Conservation (phyloP, 1,284 basidiomycete species). For the Tilletiopsis washingtonensis region DNA sequence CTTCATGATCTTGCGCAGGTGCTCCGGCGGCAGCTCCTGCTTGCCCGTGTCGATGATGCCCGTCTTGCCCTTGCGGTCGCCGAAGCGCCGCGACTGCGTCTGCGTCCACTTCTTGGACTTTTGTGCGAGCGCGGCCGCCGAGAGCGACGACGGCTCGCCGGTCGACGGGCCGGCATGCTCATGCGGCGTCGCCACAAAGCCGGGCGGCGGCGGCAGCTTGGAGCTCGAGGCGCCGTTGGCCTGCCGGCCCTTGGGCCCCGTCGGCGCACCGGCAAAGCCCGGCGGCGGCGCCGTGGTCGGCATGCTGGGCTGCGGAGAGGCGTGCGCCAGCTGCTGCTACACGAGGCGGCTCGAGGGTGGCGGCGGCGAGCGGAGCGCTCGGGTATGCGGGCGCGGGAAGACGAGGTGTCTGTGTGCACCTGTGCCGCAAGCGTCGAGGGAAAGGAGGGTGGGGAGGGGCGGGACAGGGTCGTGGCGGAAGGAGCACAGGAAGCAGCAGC, state of each 20-base stretch:
- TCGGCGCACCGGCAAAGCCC: background rate
- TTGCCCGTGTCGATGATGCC: conserved; percentile 88
- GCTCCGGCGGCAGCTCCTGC: conserved; percentile 66
- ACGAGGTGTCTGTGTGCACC: too few relatives aligned
- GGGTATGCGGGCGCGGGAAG: too few relatives aligned
- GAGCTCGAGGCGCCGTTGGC: background rate
- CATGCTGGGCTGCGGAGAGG: background rate
- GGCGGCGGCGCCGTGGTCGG: background rate
- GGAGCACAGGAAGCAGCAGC: too few relatives aligned
- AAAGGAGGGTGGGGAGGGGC: too few relatives aligned
- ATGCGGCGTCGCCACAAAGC: conserved; percentile 1
- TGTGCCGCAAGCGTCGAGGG: too few relatives aligned
- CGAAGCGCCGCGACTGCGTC: conserved; percentile 82
- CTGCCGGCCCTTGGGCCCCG: background rate
- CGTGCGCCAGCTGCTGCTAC: too few relatives aligned
- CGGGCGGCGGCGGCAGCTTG: conserved; percentile 7
- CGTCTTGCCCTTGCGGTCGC: conserved; percentile 70
- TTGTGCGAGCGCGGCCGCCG: conserved; percentile 68
- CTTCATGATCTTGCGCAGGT: conserved; percentile 51
- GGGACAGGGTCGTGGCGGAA: too few relatives aligned
- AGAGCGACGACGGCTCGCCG: conserved; percentile 52
- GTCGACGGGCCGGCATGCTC: background rate
- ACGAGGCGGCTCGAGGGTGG: background rate
- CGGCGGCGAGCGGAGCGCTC: background rate
- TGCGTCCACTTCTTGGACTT: conserved; percentile 90